These are phyloP conservation scores for Fraxinus dipetala DNA, from an alignment of 305 asterid genomes.

Conservation along the genomic window DNA sequence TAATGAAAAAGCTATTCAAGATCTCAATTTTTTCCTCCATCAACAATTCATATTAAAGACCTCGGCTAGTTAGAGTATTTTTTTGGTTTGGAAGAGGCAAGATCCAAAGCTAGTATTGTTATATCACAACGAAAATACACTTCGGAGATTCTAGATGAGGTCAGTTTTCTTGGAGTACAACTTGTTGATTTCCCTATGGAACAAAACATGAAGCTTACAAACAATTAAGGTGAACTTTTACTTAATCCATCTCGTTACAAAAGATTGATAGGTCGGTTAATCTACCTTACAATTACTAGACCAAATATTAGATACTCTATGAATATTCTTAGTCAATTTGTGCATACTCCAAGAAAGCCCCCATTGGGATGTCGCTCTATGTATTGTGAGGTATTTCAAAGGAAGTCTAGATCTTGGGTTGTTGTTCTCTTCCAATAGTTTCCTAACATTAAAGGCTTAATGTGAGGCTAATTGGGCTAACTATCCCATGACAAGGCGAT, in stretches of 20 bases:
- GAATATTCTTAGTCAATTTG: neutral
- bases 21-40: neutral
- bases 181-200: neutral
- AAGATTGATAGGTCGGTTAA: too few species aligned
- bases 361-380: too few species aligned
- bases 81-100: neutral
- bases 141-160: neutral
- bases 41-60: neutral
- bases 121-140: neutral
- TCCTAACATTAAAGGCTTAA: too few species aligned
- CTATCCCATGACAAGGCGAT: neutral
- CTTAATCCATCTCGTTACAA: neutral
- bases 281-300: neutral
- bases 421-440: neutral
- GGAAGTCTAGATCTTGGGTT: neutral
- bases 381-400: neutral
- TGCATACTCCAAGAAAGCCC: neutral
- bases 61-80: neutral
- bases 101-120: neutral
- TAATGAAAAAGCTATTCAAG: neutral
- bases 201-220: neutral
- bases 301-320: neutral
- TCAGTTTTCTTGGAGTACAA: neutral
- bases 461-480: neutral
- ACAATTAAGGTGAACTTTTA: neutral